Conservation (phyloP, 2,329 filamentous ascomycete genomes). For the Ceratocystiopsis minuta region DNA sequence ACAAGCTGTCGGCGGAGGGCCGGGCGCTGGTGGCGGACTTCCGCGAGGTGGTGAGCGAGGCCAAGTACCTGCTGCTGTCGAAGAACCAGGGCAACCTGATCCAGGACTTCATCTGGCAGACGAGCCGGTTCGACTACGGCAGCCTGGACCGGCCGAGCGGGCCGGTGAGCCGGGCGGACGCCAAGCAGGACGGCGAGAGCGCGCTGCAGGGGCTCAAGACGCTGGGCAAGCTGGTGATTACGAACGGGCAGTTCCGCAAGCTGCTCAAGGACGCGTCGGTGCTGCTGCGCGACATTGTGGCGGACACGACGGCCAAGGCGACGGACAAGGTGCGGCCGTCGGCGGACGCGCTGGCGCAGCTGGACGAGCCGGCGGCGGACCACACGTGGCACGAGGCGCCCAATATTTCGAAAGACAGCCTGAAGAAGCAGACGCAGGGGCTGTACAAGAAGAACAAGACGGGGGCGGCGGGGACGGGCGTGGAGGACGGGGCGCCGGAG, state of each 20-base stretch:
- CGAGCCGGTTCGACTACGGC: constrained; percentile 54
- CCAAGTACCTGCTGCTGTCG: constrained; percentile 68
- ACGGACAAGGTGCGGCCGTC: constrained; percentile 59
- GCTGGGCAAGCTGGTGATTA: constrained; percentile 74
- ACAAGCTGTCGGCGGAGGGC: constrained; percentile 68
- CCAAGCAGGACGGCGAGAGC: constrained; percentile 67
- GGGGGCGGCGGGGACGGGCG: constrained; percentile 33
- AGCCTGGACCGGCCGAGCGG: constrained; percentile 42
- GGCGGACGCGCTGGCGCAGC: constrained; percentile 55
- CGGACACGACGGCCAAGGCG: constrained; percentile 69
- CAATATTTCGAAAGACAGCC: constrained; percentile 48
- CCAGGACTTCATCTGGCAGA: constrained; percentile 95
- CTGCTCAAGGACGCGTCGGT: constrained; percentile 66
- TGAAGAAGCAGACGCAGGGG: constrained; percentile 49
- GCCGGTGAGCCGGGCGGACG: constrained; percentile 57
- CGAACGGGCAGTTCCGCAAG: constrained; percentile 92
- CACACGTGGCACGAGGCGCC: constrained; percentile 89
- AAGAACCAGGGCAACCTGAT: constrained; percentile 92
- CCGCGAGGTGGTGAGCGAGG: constrained; percentile 61
- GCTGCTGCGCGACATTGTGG: constrained; percentile 75
- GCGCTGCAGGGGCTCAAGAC: constrained; percentile 74
- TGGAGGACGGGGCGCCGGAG: constrained; percentile 31
- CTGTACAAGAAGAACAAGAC: constrained; percentile 27
- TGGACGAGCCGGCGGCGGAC: constrained; percentile 72
- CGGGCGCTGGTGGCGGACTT: constrained; percentile 61